A percentile compares a stretch with the other conserved stretches of the same genome.
These are phyloP conservation scores for Nephelium lappaceum DNA, from an alignment of 345 rosid species.

Conservation along the genomic window DNA sequence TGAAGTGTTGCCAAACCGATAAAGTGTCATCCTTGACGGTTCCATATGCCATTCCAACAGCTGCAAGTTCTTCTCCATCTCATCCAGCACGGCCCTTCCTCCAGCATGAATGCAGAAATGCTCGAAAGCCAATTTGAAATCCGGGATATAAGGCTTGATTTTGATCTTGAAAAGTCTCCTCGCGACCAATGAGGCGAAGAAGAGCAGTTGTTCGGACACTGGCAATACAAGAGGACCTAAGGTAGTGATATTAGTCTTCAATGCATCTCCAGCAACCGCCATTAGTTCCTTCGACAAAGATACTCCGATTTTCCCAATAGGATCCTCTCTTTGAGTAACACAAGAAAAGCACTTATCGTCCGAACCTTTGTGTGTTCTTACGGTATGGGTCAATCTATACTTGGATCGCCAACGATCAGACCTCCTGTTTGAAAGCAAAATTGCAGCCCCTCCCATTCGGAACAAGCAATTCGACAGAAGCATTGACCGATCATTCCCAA, in stretches of 20 bases:
- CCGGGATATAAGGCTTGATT: constrained; percentile 54
- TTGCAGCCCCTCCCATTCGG: constrained; percentile 62
- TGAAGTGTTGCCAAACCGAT: constrained; percentile 55
- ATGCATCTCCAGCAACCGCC: constrained; percentile 68
- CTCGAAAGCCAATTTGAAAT: constrained; percentile 64
- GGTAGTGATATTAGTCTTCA: constrained; percentile 59
- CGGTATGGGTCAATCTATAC: constrained; percentile 52
- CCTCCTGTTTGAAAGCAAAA: constrained; percentile 47
- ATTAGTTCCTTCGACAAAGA: constrained; percentile 54
- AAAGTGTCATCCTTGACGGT: constrained; percentile 60
- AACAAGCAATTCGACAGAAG: constrained; percentile 59
- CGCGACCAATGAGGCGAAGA: constrained; percentile 47
- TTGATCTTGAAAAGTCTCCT: constrained; percentile 51
- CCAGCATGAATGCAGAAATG: constrained; percentile 63
- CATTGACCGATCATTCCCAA: constrained; percentile 58
- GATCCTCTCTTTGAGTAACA: constrained; percentile 54
- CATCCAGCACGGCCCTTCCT: constrained; percentile 55
- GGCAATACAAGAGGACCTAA: constrained; percentile 63
- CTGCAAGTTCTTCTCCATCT: constrained; percentile 54
- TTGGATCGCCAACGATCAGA: constrained; percentile 42
- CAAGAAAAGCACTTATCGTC: constrained; percentile 54
- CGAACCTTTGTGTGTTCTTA: constrained; percentile 56
- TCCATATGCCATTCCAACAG: constrained; percentile 66
- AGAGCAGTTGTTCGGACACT: constrained; percentile 51
- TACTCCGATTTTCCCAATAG: constrained; percentile 44